These are phyloP conservation scores for Escovopsis sp. DNA, from an alignment of 2,329 filamentous ascomycete genomes.

Conservation along the genomic window DNA sequence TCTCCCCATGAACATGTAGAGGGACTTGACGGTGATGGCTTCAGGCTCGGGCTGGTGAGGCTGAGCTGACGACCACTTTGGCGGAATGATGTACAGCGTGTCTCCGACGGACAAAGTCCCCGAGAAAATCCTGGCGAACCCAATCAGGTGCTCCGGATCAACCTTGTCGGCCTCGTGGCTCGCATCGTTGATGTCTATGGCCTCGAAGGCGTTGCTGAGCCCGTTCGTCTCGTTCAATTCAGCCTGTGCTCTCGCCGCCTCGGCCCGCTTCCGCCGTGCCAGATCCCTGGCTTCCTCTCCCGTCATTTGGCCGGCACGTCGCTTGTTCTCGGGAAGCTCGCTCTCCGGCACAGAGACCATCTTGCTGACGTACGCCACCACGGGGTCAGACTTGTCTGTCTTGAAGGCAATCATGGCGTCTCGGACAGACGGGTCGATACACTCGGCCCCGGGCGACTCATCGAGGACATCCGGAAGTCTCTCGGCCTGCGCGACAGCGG, in stretches of 20 bases:
- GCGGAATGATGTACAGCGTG: slow-evolving; percentile 76
- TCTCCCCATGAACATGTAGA: slow-evolving; percentile 94
- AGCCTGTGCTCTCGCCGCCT: slow-evolving; percentile 68
- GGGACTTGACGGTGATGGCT: slow-evolving; percentile 69
- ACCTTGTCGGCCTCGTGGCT: slow-evolving; percentile 35
- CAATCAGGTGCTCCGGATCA: slow-evolving; percentile 79
- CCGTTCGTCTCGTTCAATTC: slow-evolving; percentile 36
- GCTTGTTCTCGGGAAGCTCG: slow-evolving; percentile 77
- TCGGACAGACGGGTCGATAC: slow-evolving; percentile 54
- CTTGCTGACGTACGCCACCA: slow-evolving; percentile 93
- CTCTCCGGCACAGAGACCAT: slow-evolving; percentile 94
- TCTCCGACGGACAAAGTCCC: slow-evolving; percentile 83
- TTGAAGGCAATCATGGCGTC: slow-evolving; percentile 77
- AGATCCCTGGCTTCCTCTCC: slow-evolving; percentile 84
- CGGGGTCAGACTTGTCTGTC: slow-evolving; percentile 52
- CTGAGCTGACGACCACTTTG: slow-evolving; percentile 77
- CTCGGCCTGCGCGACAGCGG: slow-evolving; percentile 61
- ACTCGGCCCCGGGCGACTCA: slow-evolving; percentile 59
- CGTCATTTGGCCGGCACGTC: slow-evolving; percentile 55
- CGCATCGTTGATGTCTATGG: slow-evolving; percentile 42
- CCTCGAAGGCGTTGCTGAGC: slow-evolving; percentile 46
- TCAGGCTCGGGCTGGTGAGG: slow-evolving; percentile 61
- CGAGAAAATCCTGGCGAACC: slow-evolving; percentile 88
- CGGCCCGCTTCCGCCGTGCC: slow-evolving; percentile 75
- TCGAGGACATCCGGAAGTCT: slow-evolving; percentile 68